Conservation (phyloP, 2,329 filamentous ascomycete species). For the Cyphellophora attinorum region DNA sequence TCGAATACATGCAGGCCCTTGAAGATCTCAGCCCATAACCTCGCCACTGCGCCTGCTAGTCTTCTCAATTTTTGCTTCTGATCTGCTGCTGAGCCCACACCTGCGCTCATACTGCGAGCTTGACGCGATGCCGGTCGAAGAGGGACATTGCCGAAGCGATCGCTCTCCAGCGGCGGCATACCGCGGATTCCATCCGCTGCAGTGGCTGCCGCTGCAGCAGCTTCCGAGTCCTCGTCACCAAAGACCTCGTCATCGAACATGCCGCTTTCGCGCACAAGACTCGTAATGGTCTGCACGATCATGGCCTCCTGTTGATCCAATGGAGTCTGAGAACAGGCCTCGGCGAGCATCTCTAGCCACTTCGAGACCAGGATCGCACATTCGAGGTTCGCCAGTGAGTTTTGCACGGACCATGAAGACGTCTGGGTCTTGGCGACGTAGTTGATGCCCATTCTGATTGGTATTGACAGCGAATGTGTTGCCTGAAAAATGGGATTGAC, state of each 20-base stretch:
- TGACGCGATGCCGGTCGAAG: no score
- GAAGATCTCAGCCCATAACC: no score
- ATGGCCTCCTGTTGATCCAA: conserved; percentile 3
- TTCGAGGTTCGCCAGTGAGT: conserved; percentile 26
- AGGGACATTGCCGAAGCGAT: no score
- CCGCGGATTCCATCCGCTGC: no score
- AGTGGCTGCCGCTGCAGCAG: no score
- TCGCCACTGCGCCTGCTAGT: no score
- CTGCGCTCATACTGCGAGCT: no score
- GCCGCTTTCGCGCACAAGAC: conserved; percentile 2
- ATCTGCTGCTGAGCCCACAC: no score
- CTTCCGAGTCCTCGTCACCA: no score
- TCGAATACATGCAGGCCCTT: no score
- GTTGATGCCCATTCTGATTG: conserved; percentile 26
- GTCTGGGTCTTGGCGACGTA: conserved; percentile 27
- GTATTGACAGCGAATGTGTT: conserved; percentile 57
- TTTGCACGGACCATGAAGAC: conserved; percentile 28
- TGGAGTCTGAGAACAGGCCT: neutral
- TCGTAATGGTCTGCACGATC: conserved; percentile 3
- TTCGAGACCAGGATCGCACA: conserved; percentile 33
- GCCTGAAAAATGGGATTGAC: conserved; percentile 58
- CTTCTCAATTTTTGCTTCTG: no score
- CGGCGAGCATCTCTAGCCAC: conserved; percentile 27
- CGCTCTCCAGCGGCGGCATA: no score
- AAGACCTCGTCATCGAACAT: conserved; percentile 4